Evolutionary conservation across 805 yeast species (phyloP).

Genomic region (Hanseniaspora singularis): DNA sequence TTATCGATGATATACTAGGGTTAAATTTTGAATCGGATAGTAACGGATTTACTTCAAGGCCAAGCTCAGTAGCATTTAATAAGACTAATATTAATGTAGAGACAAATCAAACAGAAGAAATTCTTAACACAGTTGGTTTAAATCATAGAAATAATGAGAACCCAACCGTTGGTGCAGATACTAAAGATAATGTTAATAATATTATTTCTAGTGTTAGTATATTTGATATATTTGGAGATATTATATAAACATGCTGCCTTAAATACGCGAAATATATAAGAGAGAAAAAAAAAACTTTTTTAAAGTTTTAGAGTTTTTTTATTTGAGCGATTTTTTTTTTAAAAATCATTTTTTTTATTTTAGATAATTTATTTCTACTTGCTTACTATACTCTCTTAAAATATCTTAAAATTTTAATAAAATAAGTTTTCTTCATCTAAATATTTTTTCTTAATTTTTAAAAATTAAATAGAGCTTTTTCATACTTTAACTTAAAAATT

Average conservation of each 20-base stretch:
- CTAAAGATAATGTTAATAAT: background rate
- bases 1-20: slow-evolving; percentile 1
- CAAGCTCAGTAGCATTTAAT: background rate
- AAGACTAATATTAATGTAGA: background rate
- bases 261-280: too few species aligned
- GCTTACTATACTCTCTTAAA: too few species aligned
- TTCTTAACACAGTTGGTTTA: background rate
- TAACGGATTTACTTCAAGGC: background rate
- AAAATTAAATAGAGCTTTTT: too few species aligned
- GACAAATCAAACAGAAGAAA: background rate
- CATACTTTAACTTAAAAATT: too few species aligned
- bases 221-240: slow-evolving; percentile 3
- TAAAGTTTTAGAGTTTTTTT: too few species aligned
- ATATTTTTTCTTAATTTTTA: too few species aligned
- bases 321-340: too few species aligned
- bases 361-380: too few species aligned
- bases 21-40: background rate
- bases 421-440: too few species aligned
- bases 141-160: background rate
- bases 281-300: too few species aligned
- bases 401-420: too few species aligned
- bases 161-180: background rate
- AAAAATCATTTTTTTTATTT: too few species aligned
- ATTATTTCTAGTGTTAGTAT: slow-evolving; percentile 3
- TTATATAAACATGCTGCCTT: background rate